Percentiles rank a stretch among this genome's conserved stretches.
Evolutionary conservation across 768 basidiomycete species (phyloP).

Genomic region (Cystobasidium onofrii): DNA sequence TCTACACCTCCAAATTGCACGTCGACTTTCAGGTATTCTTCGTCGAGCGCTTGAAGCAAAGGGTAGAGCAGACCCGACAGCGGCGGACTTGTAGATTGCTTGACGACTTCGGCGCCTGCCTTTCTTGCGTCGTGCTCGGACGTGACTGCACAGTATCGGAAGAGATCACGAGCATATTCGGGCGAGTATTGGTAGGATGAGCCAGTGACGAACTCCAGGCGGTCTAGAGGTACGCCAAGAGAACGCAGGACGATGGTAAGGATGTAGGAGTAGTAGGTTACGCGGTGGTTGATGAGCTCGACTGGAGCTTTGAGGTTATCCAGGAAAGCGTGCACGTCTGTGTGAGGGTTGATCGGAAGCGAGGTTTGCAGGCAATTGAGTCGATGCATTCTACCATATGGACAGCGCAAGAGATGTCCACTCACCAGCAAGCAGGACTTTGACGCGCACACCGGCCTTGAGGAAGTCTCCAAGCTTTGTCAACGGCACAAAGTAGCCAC

Average conservation of each 20-base stretch:
- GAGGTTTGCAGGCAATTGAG: neutral
- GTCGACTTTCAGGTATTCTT: conserved; percentile 88
- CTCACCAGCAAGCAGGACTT: conserved; percentile 68
- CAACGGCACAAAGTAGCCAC: conserved; percentile 92
- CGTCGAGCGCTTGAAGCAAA: conserved; percentile 90
- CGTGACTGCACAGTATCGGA: conserved; percentile 77
- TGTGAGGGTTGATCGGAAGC: conserved; percentile 1
- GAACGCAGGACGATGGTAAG: conserved; percentile 75
- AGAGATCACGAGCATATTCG: conserved; percentile 93
- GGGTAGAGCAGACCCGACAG: conserved; percentile 91
- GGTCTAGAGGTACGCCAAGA: conserved; percentile 79
- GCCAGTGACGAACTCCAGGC: conserved; percentile 74
- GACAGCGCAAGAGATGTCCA: neutral
- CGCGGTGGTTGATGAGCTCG: conserved; percentile 77
- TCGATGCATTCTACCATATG: neutral
- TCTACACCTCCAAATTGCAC: conserved; percentile 98
- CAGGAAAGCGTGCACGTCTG: conserved; percentile 92
- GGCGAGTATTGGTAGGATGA: conserved; percentile 83
- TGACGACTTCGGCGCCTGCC: conserved; percentile 97
- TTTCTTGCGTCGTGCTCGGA: conserved; percentile 96
- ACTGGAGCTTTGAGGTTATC: conserved; percentile 94
- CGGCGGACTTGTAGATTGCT: conserved; percentile 68
- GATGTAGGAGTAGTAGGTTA: conserved; percentile 78
- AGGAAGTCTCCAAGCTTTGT: conserved; percentile 95
- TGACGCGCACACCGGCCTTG: conserved; percentile 81